Evolutionary conservation across 2,329 filamentous ascomycete species (phyloP).

Genomic region (Nannizziopsis barbatae): DNA sequence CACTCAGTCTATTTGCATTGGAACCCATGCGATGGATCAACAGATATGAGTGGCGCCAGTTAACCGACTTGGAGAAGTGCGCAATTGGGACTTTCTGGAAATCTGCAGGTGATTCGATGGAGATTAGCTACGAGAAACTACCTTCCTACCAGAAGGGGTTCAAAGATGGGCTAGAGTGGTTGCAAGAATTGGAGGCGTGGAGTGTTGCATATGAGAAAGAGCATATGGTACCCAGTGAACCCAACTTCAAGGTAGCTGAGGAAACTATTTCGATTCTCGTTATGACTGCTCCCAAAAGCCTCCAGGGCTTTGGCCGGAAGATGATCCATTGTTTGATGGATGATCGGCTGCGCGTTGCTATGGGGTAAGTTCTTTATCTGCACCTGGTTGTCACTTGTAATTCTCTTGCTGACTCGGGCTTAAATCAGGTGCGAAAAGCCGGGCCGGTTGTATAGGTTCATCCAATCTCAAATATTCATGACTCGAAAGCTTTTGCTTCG

Average conservation of each 20-base stretch:
- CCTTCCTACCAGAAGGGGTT: conserved; percentile 34
- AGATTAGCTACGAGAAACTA: conserved; percentile 44
- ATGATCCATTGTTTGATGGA: conserved; percentile 52
- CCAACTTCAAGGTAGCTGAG: conserved; percentile 45
- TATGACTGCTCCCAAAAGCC: conserved; percentile 40
- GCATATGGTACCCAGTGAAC: conserved; percentile 45
- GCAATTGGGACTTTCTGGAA: conserved; percentile 62
- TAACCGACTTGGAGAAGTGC: conserved; percentile 57
- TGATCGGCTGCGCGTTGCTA: conserved; percentile 51
- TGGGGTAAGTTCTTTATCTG: conserved; percentile 44
- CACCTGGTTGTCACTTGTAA: background rate
- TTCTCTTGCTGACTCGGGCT: background rate
- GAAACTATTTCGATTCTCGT: conserved; percentile 52
- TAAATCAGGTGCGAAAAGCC: conserved; percentile 33
- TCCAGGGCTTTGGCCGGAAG: conserved; percentile 40
- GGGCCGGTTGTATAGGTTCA: conserved; percentile 20
- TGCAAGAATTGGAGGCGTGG: conserved; percentile 43
- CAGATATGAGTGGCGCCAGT: conserved; percentile 57
- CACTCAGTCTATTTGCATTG: conserved; percentile 52
- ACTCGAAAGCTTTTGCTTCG: conserved; percentile 47
- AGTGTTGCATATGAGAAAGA: conserved; percentile 47
- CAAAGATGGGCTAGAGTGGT: conserved; percentile 43
- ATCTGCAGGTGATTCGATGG: conserved; percentile 57
- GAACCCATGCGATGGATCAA: conserved; percentile 55
- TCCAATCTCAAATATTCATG: conserved; percentile 41